These are phyloP conservation scores for Blumeria graminis DNA, from an alignment of 2,329 filamentous ascomycete species.

Conservation along the genomic window DNA sequence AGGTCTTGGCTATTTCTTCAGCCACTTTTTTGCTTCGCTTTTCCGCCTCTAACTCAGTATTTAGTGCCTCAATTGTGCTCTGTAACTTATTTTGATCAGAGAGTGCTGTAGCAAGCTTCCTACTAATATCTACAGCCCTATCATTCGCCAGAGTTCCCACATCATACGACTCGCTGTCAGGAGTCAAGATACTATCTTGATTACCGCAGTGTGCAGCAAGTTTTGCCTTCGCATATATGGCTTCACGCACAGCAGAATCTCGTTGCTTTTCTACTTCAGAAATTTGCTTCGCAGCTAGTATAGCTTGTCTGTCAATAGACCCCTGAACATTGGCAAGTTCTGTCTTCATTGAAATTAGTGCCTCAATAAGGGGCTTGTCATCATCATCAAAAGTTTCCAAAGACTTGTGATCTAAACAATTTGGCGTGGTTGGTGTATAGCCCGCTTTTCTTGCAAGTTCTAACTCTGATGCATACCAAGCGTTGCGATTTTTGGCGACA, in stretches of 20 bases:
- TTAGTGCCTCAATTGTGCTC: conserved; percentile 43
- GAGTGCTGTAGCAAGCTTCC: conserved; percentile 61
- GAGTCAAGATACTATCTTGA: conserved; percentile 31
- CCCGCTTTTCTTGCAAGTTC: conserved; percentile 78
- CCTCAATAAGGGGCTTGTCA: conserved; percentile 77
- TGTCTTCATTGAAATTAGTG: conserved; percentile 69
- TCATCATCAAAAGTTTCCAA: conserved; percentile 73
- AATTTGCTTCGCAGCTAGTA: conserved; percentile 66
- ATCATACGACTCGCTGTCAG: conserved; percentile 31
- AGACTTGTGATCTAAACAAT: conserved; percentile 50
- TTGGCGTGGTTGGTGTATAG: conserved; percentile 49
- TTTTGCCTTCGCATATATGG: conserved; percentile 83
- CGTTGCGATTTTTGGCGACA: conserved; percentile 60
- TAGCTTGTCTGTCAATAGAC: conserved; percentile 70
- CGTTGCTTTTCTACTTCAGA: conserved; percentile 87
- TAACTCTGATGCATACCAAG: conserved; percentile 91
- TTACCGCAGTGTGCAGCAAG: conserved; percentile 60
- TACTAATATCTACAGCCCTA: conserved; percentile 49
- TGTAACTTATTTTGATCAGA: conserved; percentile 62
- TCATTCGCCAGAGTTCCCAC: conserved; percentile 33
- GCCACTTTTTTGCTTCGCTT: conserved; percentile 58
- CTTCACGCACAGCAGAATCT: conserved; percentile 82
- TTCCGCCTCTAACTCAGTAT: conserved; percentile 55
- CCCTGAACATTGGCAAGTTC: conserved; percentile 77
- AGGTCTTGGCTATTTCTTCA: conserved; percentile 65